Evolutionary conservation across 2,329 filamentous ascomycete genomes (phyloP).

Genomic region (Epichloe gansuensis): DNA sequence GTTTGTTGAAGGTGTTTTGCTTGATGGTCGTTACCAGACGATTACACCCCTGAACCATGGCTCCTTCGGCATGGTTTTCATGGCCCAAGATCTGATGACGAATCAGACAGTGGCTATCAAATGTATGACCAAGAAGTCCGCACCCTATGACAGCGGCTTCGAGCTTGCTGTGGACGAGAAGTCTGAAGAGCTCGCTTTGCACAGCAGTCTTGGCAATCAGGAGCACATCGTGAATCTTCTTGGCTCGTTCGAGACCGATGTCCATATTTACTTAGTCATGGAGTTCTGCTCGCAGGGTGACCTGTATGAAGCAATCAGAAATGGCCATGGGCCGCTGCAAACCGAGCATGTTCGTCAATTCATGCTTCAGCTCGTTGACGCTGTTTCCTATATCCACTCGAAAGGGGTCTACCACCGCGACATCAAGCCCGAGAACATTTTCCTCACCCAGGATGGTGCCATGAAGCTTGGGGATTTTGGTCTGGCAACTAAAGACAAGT

Average conservation of each 20-base stretch:
- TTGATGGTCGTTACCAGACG: conserved; percentile 82
- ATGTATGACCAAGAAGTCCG: conserved; percentile 74
- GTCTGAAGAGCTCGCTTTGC: conserved; percentile 68
- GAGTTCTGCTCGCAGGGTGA: conserved; percentile 95
- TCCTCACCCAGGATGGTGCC: conserved; percentile 69
- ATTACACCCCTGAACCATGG: conserved; percentile 94
- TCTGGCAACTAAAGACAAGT: conserved; percentile 74
- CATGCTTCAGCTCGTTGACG: conserved; percentile 87
- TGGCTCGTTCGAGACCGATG: conserved; percentile 80
- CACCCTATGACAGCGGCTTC: conserved; percentile 44
- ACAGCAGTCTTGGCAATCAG: conserved; percentile 65
- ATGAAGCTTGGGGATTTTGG: conserved; percentile 98
- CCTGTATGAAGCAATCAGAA: conserved; percentile 91
- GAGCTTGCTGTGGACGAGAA: conserved; percentile 68
- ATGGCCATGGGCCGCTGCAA: conserved; percentile 75
- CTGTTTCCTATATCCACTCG: conserved; percentile 79
- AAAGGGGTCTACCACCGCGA: conserved; percentile 92
- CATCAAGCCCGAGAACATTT: conserved; percentile 99
- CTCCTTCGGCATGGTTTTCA: conserved; percentile 97
- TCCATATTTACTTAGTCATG: conserved; percentile 82
- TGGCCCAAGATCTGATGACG: conserved; percentile 68
- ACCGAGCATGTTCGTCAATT: conserved; percentile 95
- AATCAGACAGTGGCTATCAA: conserved; percentile 84
- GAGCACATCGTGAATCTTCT: conserved; percentile 89
- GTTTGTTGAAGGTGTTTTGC: conserved; percentile 66